Conservation (phyloP, 2,329 filamentous ascomycete genomes). For the Ramularia collo-cygni region DNA sequence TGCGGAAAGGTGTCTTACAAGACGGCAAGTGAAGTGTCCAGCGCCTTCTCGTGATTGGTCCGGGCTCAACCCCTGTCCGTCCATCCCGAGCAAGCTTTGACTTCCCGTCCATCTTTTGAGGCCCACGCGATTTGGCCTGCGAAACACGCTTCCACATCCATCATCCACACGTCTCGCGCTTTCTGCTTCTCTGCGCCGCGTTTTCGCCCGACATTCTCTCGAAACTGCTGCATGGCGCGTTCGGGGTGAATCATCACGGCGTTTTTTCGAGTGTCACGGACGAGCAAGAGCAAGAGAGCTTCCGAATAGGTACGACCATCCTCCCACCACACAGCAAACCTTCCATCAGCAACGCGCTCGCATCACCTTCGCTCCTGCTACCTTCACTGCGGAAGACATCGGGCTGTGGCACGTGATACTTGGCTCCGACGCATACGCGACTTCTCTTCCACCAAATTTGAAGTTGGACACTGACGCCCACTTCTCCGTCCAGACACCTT, state of each 20-base stretch:
- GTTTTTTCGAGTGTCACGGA: background rate
- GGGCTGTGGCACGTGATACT: background rate
- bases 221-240: slow-evolving; percentile 1
- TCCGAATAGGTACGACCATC: slow-evolving; percentile 1
- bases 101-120: no score
- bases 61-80: no score
- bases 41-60: no score
- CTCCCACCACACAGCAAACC: background rate
- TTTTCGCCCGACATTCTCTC: no score
- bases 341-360: background rate
- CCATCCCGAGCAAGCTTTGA: no score
- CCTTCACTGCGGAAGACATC: background rate
- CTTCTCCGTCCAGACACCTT: background rate
- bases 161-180: no score
- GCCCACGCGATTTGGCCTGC: no score
- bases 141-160: no score
- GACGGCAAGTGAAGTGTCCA: no score
- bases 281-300: background rate
- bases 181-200: no score
- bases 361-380: background rate
- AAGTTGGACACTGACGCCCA: background rate
- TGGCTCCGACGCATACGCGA: background rate
- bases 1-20: no score
- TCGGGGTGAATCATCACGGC: background rate
- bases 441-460: background rate